Base-by-base conservation (phyloP, 2,329 filamentous ascomycete genomes). In the Monilinia aucupariae region DNA sequence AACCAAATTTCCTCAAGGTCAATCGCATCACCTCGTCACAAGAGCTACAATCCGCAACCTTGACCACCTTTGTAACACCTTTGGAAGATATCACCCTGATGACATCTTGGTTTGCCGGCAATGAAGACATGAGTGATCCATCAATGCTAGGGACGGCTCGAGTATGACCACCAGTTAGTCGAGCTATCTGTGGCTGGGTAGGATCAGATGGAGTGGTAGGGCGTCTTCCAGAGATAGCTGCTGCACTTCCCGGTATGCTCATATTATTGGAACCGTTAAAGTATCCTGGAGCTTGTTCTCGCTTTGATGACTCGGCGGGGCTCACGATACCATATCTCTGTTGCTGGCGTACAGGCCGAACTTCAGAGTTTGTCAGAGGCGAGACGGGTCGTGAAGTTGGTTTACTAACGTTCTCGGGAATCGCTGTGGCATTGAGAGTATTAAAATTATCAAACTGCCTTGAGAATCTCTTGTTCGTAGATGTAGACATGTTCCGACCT, bases 51-150 rank as follows among this genome's bases (percentile, higher is more conserved):
- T 90, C 90, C 67, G 91, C 89, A 68, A 97, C 92, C 75, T 94
- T 94, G 72, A 99, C 87, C 30, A 97, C 92, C 73, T 96, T 96
- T 54, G 92, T 96, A 66, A 92, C 87, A 59, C 92, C 94, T 66
- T 87, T 91, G 55, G 92, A 94, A 68, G 90, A 96, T 72, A 97
- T 96, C 69, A 97, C 91, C 67, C 92, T 85, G 67, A 97, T 96
- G 65, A 96, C 85, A 64, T 92, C 89, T 75, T 96, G 91, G 75
- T 92, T 90, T 68, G 87, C 83, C 63, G 92, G 92, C 71, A 97
- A 79, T 64, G 89, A 88, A 68, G 91, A 90, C 83, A 93, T 94
- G 67, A 93, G 86, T 69, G 91, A 88, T 66, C 88, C 88, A 75
- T 97, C 92, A 72, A 93, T 82, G 75, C 91, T 96, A 61, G 89